phyloP scores from a whole-genome alignment of 441 rosid species.

The Dalechampia spathulata region DNA sequence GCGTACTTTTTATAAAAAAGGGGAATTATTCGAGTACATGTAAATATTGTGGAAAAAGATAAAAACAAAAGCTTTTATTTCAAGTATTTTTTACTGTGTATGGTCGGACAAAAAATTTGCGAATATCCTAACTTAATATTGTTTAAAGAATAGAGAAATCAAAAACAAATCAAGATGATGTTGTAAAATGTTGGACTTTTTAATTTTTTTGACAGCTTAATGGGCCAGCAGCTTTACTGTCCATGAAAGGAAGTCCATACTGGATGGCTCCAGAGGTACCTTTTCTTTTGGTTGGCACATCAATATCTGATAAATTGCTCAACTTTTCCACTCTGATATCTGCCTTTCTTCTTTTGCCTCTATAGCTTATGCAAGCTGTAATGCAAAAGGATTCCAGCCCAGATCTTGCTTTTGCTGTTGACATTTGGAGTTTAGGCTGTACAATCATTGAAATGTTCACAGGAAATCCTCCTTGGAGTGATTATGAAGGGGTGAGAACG shows the following conservation, averaged over 20 bases:
- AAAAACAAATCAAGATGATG: no score
- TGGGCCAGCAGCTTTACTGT: conserved; percentile 83
- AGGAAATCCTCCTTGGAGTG: conserved; percentile 98
- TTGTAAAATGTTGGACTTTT: conserved; percentile 3
- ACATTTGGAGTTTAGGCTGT: conserved; percentile 98
- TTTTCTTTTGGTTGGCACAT: background rate
- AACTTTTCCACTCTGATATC: conserved; percentile 18
- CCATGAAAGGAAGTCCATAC: conserved; percentile 91
- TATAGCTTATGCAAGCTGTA: conserved; percentile 88
- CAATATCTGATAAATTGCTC: conserved; percentile 2
- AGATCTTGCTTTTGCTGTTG: conserved; percentile 83
- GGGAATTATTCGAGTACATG: no score
- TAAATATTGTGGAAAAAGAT: no score
- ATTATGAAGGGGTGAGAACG: conserved; percentile 79
- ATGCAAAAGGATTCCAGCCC: conserved; percentile 73
- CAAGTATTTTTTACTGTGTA: no score
- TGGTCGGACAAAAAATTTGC: no score
- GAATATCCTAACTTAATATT: no score
- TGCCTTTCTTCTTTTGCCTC: background rate
- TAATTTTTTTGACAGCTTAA: conserved; percentile 54
- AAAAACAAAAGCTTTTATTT: no score
- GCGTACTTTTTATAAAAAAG: no score
- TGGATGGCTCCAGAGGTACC: conserved; percentile 99
- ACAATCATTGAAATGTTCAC: conserved; percentile 95
- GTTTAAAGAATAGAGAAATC: no score